Evolutionary conservation across 2,329 filamentous ascomycete genomes (phyloP).

Genomic region (Tolypocladium paradoxum): DNA sequence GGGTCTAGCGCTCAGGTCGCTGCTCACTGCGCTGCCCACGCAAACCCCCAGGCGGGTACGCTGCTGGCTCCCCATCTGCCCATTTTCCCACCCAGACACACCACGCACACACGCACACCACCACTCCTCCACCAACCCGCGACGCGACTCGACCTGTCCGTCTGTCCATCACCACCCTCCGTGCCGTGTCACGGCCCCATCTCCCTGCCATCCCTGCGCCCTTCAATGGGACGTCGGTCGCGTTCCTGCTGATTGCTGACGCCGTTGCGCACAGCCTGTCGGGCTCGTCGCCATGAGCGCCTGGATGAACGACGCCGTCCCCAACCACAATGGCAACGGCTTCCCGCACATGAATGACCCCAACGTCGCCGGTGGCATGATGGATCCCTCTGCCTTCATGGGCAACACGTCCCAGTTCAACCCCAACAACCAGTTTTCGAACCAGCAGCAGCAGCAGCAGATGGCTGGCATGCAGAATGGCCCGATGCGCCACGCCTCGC

Average conservation of each 20-base stretch:
- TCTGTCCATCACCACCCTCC: conserved; percentile 24
- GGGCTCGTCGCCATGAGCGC: conserved; percentile 52
- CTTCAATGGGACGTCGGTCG: conserved; percentile 29
- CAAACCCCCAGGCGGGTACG: neutral
- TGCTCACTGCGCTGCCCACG: conserved; percentile 4
- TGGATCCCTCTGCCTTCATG: conserved; percentile 57
- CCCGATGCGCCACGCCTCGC: conserved; percentile 71
- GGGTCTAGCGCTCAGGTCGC: neutral
- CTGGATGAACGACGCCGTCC: conserved; percentile 62
- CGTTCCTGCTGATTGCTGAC: conserved; percentile 34
- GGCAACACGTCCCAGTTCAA: conserved; percentile 50
- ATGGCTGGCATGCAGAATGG: conserved; percentile 67
- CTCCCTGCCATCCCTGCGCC: conserved; percentile 26
- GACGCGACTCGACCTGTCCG: conserved; percentile 26
- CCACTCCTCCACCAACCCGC: conserved; percentile 28
- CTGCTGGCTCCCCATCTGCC: conserved; percentile 2
- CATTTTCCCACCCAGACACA: conserved; percentile 19
- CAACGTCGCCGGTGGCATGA: conserved; percentile 46
- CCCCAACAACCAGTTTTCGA: conserved; percentile 44
- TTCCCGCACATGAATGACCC: conserved; percentile 55
- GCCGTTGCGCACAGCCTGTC: conserved; percentile 30
- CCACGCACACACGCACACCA: conserved; percentile 12
- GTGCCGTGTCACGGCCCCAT: conserved; percentile 37
- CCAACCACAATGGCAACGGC: conserved; percentile 60
- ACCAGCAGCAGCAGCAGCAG: conserved; percentile 29